Conservation (phyloP, 2,329 filamentous ascomycete genomes). For the Calonectria pteridis region DNA sequence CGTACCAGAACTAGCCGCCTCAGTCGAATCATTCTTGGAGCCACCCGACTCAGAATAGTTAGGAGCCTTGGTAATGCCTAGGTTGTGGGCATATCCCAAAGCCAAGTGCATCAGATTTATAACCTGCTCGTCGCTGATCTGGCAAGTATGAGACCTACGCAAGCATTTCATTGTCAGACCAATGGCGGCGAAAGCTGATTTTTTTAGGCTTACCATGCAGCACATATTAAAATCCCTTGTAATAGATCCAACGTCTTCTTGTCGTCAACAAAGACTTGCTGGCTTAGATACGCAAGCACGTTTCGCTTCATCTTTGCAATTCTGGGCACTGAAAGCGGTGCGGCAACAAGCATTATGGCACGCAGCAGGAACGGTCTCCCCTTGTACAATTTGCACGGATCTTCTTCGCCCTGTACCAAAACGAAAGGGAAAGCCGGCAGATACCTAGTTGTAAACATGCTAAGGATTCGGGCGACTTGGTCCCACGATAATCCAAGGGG, state of each 20-base stretch:
- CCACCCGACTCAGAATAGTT: slow-evolving; percentile 28
- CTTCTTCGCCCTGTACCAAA: slow-evolving; percentile 45
- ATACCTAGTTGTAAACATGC: slow-evolving; percentile 49
- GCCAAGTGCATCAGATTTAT: slow-evolving; percentile 55
- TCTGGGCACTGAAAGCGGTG: slow-evolving; percentile 43
- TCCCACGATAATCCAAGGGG: slow-evolving; percentile 55
- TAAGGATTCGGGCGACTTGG: slow-evolving; percentile 51
- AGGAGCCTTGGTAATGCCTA: slow-evolving; percentile 48
- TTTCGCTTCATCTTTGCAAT: slow-evolving; percentile 56
- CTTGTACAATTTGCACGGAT: slow-evolving; percentile 46
- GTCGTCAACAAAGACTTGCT: slow-evolving; percentile 56
- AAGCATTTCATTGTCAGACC: background rate
- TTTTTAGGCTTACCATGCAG: slow-evolving; percentile 57
- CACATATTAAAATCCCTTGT: slow-evolving; percentile 59
- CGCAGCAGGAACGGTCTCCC: slow-evolving; percentile 56
- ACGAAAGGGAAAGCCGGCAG: slow-evolving; percentile 56
- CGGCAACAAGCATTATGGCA: slow-evolving; percentile 53
- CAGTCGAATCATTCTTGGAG: slow-evolving; percentile 23
- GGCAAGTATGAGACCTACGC: slow-evolving; percentile 51
- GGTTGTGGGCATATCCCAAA: slow-evolving; percentile 56
- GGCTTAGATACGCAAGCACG: slow-evolving; percentile 56
- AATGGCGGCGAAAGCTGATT: no score
- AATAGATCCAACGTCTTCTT: slow-evolving; percentile 58
- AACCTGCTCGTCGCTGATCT: slow-evolving; percentile 51
- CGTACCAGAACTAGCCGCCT: slow-evolving; percentile 31